A percentile compares a stretch with the other conserved stretches of the same genome.
Evolutionary conservation across 345 rosid species (phyloP).

Genomic region (Eucalyptus lansdowneana): DNA sequence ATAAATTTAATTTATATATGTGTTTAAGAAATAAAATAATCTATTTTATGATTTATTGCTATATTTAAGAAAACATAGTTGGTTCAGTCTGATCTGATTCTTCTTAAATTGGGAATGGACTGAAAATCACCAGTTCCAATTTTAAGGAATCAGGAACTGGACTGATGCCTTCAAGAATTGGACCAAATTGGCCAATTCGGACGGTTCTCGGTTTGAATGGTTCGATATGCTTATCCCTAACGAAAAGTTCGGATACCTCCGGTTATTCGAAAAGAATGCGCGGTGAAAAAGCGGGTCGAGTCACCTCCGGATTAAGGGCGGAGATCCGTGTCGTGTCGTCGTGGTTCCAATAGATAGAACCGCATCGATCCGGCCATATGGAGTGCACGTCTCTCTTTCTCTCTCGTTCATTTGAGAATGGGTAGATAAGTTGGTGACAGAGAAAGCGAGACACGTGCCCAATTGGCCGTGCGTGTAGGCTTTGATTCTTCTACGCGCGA

Average conservation of each 20-base stretch:
- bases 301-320: not conserved
- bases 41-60: not conserved
- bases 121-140: not conserved
- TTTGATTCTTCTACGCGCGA: not conserved
- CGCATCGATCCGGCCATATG: not conserved
- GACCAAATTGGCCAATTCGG: rapidly evolving
- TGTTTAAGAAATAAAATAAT: too few relatives aligned
- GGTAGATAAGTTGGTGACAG: not conserved
- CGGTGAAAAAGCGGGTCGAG: not conserved
- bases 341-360: not conserved
- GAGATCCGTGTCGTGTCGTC: not conserved
- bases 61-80: too few relatives aligned
- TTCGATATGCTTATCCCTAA: not conserved
- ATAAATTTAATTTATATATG: too few relatives aligned
- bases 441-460: not conserved
- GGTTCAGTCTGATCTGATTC: not conserved
- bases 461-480: not conserved
- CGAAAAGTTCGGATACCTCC: not conserved
- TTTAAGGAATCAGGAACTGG: not conserved
- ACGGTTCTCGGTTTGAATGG: rapidly evolving
- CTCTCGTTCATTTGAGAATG: not conserved
- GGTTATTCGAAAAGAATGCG: not conserved
- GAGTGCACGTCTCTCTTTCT: not conserved
- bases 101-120: rapidly evolving
- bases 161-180: not conserved